These are phyloP conservation scores for Cymbidium sinense DNA, from an alignment of 106 monocot genomes.

Conservation along the genomic window DNA sequence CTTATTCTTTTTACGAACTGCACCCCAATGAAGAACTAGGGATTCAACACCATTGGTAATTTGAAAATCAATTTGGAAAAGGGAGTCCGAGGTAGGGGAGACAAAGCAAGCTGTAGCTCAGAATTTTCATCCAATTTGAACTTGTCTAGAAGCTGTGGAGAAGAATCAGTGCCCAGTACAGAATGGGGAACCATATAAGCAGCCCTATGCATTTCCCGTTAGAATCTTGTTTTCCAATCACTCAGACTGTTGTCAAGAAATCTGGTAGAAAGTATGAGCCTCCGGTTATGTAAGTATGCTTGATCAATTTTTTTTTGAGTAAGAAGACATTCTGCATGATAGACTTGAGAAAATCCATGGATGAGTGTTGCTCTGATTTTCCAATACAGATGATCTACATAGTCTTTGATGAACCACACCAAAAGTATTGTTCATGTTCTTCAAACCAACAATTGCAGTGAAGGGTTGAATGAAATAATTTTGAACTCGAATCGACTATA, in stretches of 20 bases:
- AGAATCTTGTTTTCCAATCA: background rate
- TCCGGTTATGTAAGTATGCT: slow-evolving; percentile 3
- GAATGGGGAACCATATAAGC: too few species aligned
- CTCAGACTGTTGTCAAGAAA: too few species aligned
- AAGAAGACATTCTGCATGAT: slow-evolving; percentile 7
- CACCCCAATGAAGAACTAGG: slow-evolving; percentile 88
- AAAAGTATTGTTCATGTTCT: slow-evolving; percentile 44
- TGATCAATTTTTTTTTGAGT: slow-evolving; percentile 11
- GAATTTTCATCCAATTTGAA: slow-evolving; percentile 53
- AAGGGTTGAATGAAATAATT: too few species aligned
- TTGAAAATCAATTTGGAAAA: too few species aligned
- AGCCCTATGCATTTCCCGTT: background rate
- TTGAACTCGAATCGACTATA: too few species aligned
- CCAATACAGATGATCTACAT: background rate
- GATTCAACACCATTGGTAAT: slow-evolving; percentile 41
- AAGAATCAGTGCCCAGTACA: too few species aligned
- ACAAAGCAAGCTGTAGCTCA: slow-evolving; percentile 63
- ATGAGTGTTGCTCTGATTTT: too few species aligned
- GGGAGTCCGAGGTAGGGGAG: slow-evolving; percentile 18
- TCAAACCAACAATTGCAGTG: too few species aligned
- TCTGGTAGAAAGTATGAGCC: slow-evolving; percentile 18
- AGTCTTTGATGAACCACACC: slow-evolving; percentile 27
- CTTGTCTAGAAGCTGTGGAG: too few species aligned
- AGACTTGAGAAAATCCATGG: too few species aligned
- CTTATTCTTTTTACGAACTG: slow-evolving; percentile 30